Conservation (phyloP, 2,329 filamentous ascomycete genomes). For the Parastagonospora avenae region DNA sequence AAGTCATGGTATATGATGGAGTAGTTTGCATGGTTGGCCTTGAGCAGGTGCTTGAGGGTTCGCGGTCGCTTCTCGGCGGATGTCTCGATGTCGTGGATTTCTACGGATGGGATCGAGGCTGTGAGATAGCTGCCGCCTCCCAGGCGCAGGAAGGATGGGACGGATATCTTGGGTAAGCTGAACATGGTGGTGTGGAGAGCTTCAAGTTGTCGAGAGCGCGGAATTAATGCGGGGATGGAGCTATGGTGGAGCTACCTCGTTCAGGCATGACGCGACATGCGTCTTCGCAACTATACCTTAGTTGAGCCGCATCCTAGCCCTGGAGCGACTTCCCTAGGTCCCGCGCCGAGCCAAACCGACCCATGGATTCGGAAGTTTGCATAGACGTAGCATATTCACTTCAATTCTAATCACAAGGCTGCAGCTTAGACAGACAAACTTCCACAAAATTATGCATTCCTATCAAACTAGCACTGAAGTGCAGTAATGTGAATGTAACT, state of each 20-base stretch:
- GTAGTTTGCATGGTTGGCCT: conserved; percentile 90
- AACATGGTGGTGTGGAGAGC: conserved; percentile 23
- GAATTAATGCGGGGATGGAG: conserved; percentile 22
- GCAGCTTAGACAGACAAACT: too few species aligned
- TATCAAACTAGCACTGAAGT: neutral
- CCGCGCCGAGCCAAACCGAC: too few species aligned
- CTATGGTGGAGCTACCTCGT: conserved; percentile 19
- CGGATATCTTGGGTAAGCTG: conserved; percentile 24
- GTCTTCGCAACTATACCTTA: conserved; percentile 17
- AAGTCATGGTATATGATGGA: conserved; percentile 78
- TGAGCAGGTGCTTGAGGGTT: conserved; percentile 86
- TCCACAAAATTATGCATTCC: neutral
- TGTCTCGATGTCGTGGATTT: conserved; percentile 80
- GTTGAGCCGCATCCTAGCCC: neutral
- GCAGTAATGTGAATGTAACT: neutral
- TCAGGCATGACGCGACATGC: conserved; percentile 29
- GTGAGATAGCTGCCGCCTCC: conserved; percentile 25
- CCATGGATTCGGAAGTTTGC: too few species aligned
- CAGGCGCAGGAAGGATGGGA: conserved; percentile 26
- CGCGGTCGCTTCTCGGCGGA: conserved; percentile 77
- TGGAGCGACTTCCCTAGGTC: neutral
- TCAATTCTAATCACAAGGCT: too few species aligned
- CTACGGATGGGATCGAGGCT: conserved; percentile 66
- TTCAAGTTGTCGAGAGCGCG: conserved; percentile 11
- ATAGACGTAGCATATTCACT: too few species aligned